Evolutionary conservation across 345 rosid species (phyloP).

Genomic region (Eucalyptus pauciflora): DNA sequence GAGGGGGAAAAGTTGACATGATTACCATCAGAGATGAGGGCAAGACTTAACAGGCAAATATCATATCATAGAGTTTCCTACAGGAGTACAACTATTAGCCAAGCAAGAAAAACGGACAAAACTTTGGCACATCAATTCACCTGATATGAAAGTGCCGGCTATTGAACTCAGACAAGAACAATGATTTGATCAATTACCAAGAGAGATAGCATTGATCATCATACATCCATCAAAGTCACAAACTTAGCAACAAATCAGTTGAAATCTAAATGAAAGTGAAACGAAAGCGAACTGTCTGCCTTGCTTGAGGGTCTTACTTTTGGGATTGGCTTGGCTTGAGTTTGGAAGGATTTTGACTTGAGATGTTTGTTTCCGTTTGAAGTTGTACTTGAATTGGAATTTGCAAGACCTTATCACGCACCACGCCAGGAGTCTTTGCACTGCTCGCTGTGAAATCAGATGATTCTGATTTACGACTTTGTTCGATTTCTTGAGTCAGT

Average conservation of each 20-base stretch:
- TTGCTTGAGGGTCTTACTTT: not conserved
- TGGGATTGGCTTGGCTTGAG: not conserved
- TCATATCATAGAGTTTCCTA: not conserved
- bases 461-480: not conserved
- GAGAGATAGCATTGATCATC: not conserved
- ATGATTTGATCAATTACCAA: not conserved
- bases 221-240: not conserved
- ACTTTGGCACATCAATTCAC: not conserved
- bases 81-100: not conserved
- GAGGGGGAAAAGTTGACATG: not conserved
- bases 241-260: not conserved
- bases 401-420: not conserved
- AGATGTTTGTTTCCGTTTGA: not conserved
- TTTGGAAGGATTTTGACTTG: not conserved
- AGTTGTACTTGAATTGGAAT: not conserved
- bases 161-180: not conserved
- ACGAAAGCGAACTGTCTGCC: not conserved
- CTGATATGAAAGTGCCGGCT: not conserved
- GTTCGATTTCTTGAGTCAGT: not conserved
- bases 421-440: not conserved
- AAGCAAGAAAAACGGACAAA: not conserved
- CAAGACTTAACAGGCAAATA: not conserved
- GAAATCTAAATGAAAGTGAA: not conserved
- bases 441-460: not conserved
- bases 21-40: not conserved